Percentiles rank a stretch among this genome's conserved stretches.
Conservation (phyloP, 2,329 filamentous ascomycete species). For the Zymoseptoria brevis region DNA sequence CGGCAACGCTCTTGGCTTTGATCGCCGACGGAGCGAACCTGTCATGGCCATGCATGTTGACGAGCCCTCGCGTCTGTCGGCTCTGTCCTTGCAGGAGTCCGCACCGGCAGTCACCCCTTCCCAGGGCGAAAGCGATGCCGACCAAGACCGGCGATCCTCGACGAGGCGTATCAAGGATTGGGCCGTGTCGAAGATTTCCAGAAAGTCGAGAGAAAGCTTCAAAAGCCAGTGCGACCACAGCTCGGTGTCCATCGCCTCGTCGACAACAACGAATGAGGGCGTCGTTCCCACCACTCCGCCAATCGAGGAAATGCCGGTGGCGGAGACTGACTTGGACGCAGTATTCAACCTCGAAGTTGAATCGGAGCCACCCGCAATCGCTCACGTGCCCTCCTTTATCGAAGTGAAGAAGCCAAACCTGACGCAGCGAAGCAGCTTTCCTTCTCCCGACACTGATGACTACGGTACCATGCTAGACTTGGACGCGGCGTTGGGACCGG, state of each 20-base stretch:
- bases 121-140: slow-evolving; percentile 5
- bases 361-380: slow-evolving; percentile 1
- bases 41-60: slow-evolving; percentile 22
- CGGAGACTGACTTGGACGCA: slow-evolving; percentile 28
- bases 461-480: slow-evolving; percentile 80
- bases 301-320: slow-evolving; percentile 8
- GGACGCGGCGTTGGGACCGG: slow-evolving; percentile 85
- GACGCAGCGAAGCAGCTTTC: slow-evolving; percentile 7
- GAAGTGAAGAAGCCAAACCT: slow-evolving; percentile 6
- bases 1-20: slow-evolving; percentile 53
- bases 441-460: slow-evolving; percentile 38
- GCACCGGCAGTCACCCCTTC: slow-evolving; percentile 1
- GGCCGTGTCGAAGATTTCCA: slow-evolving; percentile 51
- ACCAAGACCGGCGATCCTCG: slow-evolving; percentile 21
- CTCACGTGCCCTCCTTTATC: slow-evolving; percentile 4
- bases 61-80: slow-evolving; percentile 23
- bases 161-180: slow-evolving; percentile 64
- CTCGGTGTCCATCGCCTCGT: not conserved
- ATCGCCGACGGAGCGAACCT: slow-evolving; percentile 40
- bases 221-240: not conserved
- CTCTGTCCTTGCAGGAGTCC: slow-evolving; percentile 27
- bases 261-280: not conserved
- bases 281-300: not conserved
- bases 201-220: slow-evolving; percentile 14
- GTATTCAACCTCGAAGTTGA: slow-evolving; percentile 21